Evolutionary conservation across 148 eudicot genomes (phyloP).

Genomic region (Spergularia marina): DNA sequence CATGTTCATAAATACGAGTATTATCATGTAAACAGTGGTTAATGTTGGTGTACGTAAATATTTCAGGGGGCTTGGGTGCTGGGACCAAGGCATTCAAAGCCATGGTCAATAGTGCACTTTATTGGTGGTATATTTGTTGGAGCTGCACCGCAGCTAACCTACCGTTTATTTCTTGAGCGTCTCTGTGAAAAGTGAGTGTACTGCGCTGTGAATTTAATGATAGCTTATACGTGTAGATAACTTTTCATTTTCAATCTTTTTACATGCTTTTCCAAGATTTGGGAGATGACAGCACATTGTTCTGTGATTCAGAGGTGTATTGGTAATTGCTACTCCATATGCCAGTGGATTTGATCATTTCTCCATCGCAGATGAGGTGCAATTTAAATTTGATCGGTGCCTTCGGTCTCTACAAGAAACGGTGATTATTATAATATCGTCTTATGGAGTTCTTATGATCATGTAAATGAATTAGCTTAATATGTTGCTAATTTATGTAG

Average conservation of each 20-base stretch:
- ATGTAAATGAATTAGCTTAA: conserved; percentile 3
- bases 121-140: conserved; percentile 97
- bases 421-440: conserved; percentile 42
- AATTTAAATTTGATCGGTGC: conserved; percentile 87
- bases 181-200: conserved; percentile 73
- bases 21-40: conserved; percentile 11
- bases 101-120: conserved; percentile 72
- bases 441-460: not conserved
- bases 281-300: conserved; percentile 22
- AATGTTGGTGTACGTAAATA: not conserved
- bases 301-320: conserved; percentile 55
- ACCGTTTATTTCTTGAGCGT: conserved; percentile 81
- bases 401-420: conserved; percentile 62
- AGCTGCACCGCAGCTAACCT: conserved; percentile 97
- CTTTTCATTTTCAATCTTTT: not conserved
- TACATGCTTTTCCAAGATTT: conserved; percentile 8
- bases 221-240: not conserved
- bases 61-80: conserved; percentile 94
- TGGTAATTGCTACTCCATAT: conserved; percentile 98
- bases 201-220: conserved; percentile 4
- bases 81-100: conserved; percentile 54
- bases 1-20: conserved; percentile 3
- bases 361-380: conserved; percentile 94
- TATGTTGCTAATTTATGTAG: conserved; percentile 32
- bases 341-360: conserved; percentile 98